Evolutionary conservation across 78 protist species (phyloP).

Genomic region (Dictyostelium purpureum): DNA sequence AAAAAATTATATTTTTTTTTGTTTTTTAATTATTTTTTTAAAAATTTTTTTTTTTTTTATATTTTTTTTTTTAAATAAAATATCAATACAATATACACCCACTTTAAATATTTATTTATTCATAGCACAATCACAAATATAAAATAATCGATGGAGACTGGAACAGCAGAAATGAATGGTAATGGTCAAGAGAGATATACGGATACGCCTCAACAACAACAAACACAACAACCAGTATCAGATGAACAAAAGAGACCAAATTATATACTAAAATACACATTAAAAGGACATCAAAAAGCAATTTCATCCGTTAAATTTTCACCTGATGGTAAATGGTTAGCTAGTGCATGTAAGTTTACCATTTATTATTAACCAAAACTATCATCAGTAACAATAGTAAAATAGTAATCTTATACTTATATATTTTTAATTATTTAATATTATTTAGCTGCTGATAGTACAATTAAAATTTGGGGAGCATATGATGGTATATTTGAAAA

Average conservation of each 20-base stretch:
- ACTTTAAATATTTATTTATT: neutral
- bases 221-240: neutral
- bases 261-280: conserved; percentile 44
- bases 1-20: neutral
- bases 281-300: conserved; percentile 89
- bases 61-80: neutral
- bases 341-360: conserved; percentile 84
- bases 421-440: neutral
- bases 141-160: neutral
- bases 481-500: conserved; percentile 10
- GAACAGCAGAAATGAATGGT: neutral
- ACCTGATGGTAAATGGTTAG: conserved; percentile 91
- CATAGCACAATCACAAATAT: neutral
- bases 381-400: neutral
- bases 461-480: conserved; percentile 81
- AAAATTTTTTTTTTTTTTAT: neutral
- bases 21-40: neutral
- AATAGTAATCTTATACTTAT: no score
- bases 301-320: conserved; percentile 93
- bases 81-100: neutral
- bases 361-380: neutral
- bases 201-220: neutral
- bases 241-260: neutral
- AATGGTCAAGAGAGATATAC: neutral
- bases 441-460: conserved; percentile 91